Evolutionary conservation across 495 filamentous ascomycete genomes (phyloP).

Genomic region (Talaromyces ruber): DNA sequence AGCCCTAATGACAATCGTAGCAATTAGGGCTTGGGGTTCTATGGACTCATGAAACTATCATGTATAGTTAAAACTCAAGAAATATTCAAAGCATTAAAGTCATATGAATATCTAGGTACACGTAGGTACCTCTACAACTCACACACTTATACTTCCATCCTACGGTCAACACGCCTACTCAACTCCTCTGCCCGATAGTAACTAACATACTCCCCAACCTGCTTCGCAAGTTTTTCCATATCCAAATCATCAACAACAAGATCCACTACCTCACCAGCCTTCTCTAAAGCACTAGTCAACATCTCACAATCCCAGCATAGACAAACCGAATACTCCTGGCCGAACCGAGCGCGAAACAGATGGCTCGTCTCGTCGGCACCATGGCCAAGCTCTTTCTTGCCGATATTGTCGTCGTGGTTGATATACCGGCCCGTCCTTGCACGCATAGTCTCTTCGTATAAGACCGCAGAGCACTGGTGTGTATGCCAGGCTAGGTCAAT

Average conservation of each 20-base stretch:
- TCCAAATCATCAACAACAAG: background rate
- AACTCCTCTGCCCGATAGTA: background rate
- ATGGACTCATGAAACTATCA: background rate
- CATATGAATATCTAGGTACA: background rate
- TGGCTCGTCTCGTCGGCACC: constrained; percentile 9
- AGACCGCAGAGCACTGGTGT: constrained; percentile 31
- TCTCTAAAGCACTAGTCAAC: background rate
- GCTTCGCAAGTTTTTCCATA: background rate
- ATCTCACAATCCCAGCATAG: constrained; percentile 8
- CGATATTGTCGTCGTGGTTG: constrained; percentile 15
- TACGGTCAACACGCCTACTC: background rate
- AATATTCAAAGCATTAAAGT: background rate
- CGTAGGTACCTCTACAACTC: background rate
- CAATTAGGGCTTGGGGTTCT: background rate
- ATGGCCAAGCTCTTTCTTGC: background rate
- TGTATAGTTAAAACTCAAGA: background rate
- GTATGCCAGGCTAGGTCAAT: constrained; percentile 30
- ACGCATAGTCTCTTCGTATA: constrained; percentile 8
- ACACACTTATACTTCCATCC: background rate
- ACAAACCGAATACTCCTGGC: constrained; percentile 3
- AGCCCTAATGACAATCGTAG: background rate
- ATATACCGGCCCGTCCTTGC: constrained; percentile 10
- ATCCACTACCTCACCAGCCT: background rate
- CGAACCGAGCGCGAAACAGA: constrained; percentile 12
- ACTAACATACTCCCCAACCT: background rate